Base-by-base conservation (phyloP, 75 land plant species). In the Selaginella tamariscina region DNA sequence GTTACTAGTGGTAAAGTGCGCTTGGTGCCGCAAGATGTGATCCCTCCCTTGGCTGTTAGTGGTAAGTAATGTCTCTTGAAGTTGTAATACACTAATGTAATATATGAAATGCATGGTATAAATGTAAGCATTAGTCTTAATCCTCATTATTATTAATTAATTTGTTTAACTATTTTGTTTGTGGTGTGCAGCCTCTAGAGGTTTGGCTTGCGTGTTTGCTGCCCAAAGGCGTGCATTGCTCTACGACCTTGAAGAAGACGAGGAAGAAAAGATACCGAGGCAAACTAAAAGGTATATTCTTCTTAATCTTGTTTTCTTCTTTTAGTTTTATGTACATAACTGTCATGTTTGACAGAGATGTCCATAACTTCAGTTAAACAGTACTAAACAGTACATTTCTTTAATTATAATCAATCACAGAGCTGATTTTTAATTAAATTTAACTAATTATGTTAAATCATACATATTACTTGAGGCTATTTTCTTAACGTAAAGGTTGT, bases 161-260 rank as follows among this genome's bases (percentile, higher is more conserved):
- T n/a, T n/a, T n/a, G n/a, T n/a, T n/a, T n/a, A n/a, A n/a, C n/a
- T 1, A 20, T 32, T 1, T 0, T 67, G 31, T 67, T 67, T 2
- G 32, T 67, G 62, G 30, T 24, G 32, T 30, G 57, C 88, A 91
- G 96, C 88, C 44, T 85, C 96, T 0, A 77, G 96, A 79, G 96
- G 96, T 13, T 78, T 91, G 20, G 96, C 96, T 30, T 91, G 88
- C 77, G 82, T 91, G 9, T 91, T 85, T 69, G 79, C 85, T 31
- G 75, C 80, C 33, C 81, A 83, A 73, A 83, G 80, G 71, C 85
- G 88, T 57, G 96, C 86, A 8, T 71, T 91, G 67, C 82, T 87
- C 0, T 91, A 91, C 73, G 89, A 87, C 33, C 79, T 91, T 27
- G 91, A 91, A 69, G 96, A 87, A 77, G 91, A 91, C 62, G 96